Evolutionary conservation across 2,329 filamentous ascomycete species (phyloP).

Genomic region (Sporothrix mexicana): DNA sequence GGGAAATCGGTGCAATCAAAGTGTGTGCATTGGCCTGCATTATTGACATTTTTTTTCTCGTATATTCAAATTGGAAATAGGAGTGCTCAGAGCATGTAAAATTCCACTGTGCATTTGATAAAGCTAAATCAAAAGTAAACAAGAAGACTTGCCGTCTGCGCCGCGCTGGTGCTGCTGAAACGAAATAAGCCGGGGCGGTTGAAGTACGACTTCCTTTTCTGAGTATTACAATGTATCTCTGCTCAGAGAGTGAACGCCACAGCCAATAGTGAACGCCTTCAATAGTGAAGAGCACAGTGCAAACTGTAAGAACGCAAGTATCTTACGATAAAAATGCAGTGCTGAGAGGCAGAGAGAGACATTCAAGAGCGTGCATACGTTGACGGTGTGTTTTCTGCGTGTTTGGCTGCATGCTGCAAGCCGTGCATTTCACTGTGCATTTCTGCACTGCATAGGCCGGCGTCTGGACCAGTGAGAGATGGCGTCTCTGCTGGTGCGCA

Average conservation of each 20-base stretch:
- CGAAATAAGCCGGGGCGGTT: constrained; percentile 21
- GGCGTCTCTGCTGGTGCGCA: not conserved
- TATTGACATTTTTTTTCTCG: not conserved
- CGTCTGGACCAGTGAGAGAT: not conserved
- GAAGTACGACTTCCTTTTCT: not conserved
- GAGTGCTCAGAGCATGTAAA: too few species aligned
- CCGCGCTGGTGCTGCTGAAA: constrained; percentile 28
- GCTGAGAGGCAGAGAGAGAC: constrained; percentile 6
- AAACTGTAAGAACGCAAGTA: not conserved
- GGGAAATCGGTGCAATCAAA: not conserved
- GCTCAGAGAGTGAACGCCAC: constrained; percentile 3
- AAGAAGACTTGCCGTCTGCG: not conserved
- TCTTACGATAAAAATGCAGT: constrained; percentile 28
- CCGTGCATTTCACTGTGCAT: constrained; percentile 7
- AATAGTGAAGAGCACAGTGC: too few species aligned
- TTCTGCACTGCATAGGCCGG: constrained; percentile 5
- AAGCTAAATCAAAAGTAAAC: too few species aligned
- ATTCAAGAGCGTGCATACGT: not conserved
- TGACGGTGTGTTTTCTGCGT: not conserved
- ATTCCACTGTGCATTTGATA: too few species aligned
- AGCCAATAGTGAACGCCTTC: not conserved
- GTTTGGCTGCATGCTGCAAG: constrained; percentile 17
- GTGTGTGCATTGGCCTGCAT: not conserved
- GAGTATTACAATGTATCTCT: not conserved
- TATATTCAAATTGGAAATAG: not conserved